Percentiles rank a stretch among this genome's conserved stretches.
Conservation (phyloP, 2,329 filamentous ascomycete species). For the Onygenales sp. region DNA sequence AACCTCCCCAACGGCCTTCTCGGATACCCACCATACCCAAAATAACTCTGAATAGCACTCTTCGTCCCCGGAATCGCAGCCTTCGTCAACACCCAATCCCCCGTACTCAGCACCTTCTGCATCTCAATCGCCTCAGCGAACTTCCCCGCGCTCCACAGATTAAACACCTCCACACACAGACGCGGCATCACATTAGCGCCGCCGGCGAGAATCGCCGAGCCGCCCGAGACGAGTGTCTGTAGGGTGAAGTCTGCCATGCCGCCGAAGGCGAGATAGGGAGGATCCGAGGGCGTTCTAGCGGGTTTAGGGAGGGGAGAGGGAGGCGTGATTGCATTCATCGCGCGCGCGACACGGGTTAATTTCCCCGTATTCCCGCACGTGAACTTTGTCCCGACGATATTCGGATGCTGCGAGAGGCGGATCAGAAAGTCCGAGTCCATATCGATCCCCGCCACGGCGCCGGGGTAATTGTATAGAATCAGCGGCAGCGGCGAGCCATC, state of each 20-base stretch:
- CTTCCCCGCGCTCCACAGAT: conserved; percentile 65
- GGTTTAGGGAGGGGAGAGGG: conserved; percentile 20
- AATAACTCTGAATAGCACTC: conserved; percentile 71
- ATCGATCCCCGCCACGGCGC: conserved; percentile 75
- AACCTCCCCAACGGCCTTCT: conserved; percentile 47
- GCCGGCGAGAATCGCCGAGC: conserved; percentile 77
- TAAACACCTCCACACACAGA: conserved; percentile 70
- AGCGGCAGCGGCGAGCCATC: conserved; percentile 65
- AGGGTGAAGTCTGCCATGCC: conserved; percentile 82
- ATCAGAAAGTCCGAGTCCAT: conserved; percentile 84
- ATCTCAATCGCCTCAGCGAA: conserved; percentile 65
- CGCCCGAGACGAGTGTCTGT: conserved; percentile 71
- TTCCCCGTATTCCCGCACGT: conserved; percentile 86
- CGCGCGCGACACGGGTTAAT: conserved; percentile 68
- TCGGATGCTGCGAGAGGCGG: conserved; percentile 65
- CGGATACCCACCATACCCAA: conserved; percentile 72
- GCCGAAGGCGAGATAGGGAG: conserved; percentile 71
- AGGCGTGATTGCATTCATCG: conserved; percentile 61
- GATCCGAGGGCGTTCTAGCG: conserved; percentile 18
- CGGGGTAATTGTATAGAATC: conserved; percentile 83
- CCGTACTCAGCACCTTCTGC: conserved; percentile 65
- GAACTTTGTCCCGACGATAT: conserved; percentile 83
- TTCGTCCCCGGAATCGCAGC: conserved; percentile 78
- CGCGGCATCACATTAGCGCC: conserved; percentile 83
- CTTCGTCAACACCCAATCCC: conserved; percentile 80